These are phyloP conservation scores for Alternaria ethzedia DNA, from an alignment of 2,329 filamentous ascomycete species.

Conservation along the genomic window DNA sequence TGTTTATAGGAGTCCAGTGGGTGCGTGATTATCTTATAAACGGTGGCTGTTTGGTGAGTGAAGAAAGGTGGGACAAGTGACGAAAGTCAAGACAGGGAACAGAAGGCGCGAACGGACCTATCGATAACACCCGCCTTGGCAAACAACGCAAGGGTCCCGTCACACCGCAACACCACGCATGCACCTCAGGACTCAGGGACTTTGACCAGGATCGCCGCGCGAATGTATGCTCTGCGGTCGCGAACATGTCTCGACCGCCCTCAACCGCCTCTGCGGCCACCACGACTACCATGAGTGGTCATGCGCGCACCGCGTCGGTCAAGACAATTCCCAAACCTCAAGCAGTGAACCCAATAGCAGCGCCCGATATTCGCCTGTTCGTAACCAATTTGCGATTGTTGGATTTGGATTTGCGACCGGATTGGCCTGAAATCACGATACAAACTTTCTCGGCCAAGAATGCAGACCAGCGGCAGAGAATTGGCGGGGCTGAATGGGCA, in stretches of 20 bases:
- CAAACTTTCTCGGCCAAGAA: slow-evolving; percentile 73
- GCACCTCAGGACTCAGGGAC: not conserved
- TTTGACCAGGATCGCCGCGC: not conserved
- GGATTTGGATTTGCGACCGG: slow-evolving; percentile 74
- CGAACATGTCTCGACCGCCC: slow-evolving; percentile 37
- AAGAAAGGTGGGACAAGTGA: slow-evolving; percentile 9
- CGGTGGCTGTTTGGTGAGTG: slow-evolving; percentile 10
- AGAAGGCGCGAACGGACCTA: slow-evolving; percentile 53
- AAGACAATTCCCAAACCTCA: slow-evolving; percentile 40
- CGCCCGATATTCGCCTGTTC: slow-evolving; percentile 62
- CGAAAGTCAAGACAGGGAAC: slow-evolving; percentile 30
- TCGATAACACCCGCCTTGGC: slow-evolving; percentile 30
- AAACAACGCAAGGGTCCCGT: slow-evolving; percentile 18
- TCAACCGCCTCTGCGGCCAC: slow-evolving; percentile 31
- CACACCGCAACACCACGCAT: slow-evolving; percentile 19
- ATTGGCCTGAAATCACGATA: slow-evolving; percentile 79
- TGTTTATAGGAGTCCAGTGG: not conserved
- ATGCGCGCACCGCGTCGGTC: slow-evolving; percentile 38
- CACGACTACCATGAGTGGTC: slow-evolving; percentile 22
- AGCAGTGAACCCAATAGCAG: slow-evolving; percentile 26
- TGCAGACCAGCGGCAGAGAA: slow-evolving; percentile 80
- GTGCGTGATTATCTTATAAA: not conserved
- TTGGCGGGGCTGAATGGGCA: slow-evolving; percentile 86
- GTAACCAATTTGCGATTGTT: slow-evolving; percentile 84
- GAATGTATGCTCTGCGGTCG: not conserved